Conservation (phyloP, 352 stramenopile genomes). For the Globisporangium ultimum region DNA sequence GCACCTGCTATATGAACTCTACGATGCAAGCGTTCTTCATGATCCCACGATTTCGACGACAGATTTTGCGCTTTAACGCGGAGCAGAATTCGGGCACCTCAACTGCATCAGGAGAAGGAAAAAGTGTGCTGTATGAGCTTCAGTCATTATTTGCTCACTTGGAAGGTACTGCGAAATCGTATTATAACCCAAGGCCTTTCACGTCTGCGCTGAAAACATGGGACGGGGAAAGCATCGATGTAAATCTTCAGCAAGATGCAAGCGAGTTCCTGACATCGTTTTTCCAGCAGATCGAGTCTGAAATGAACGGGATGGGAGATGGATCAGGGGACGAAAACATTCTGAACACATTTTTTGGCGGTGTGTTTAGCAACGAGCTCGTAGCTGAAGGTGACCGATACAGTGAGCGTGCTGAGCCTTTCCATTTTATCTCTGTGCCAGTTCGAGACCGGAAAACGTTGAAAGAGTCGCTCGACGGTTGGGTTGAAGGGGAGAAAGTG, state of each 20-base stretch:
- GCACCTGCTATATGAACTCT: conserved; percentile 96
- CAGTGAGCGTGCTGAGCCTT: conserved; percentile 87
- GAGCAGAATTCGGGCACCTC: conserved; percentile 7
- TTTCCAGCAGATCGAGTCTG: conserved; percentile 90
- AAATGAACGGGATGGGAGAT: conserved; percentile 77
- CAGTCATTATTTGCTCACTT: conserved; percentile 91
- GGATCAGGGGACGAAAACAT: conserved; percentile 70
- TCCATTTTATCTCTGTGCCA: conserved; percentile 89
- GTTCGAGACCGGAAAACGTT: conserved; percentile 87
- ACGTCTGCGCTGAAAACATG: conserved; percentile 83
- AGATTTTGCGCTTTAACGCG: conserved; percentile 71
- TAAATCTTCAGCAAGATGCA: conserved; percentile 91
- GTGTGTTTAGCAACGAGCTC: conserved; percentile 91
- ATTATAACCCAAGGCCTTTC: conserved; percentile 82
- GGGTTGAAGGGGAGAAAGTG: conserved; percentile 88
- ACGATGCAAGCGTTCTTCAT: conserved; percentile 96
- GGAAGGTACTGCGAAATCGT: conserved; percentile 78
- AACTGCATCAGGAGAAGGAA: conserved; percentile 20
- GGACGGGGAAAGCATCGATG: conserved; percentile 85
- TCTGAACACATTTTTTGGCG: conserved; percentile 85
- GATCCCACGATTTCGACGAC: conserved; percentile 87
- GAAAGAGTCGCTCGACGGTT: conserved; percentile 80
- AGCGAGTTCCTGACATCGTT: conserved; percentile 93
- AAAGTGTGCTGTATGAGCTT: conserved; percentile 76
- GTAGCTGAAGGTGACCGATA: conserved; percentile 84